Conservation (phyloP, 2,329 filamentous ascomycete genomes). For the Aspergillus ustus region DNA sequence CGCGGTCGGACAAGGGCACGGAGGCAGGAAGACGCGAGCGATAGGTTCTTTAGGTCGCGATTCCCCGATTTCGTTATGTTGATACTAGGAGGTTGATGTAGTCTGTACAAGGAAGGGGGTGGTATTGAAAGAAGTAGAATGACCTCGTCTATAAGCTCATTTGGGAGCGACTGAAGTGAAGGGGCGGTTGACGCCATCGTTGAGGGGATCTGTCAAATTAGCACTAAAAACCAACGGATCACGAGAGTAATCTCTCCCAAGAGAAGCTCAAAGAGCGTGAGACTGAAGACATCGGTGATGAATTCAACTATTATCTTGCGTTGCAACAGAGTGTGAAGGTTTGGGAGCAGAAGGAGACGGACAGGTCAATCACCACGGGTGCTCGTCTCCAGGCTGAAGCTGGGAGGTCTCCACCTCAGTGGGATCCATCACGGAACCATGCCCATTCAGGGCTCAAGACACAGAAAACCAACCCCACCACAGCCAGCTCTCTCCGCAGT, state of each 20-base stretch:
- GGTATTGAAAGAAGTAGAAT: constrained; percentile 58
- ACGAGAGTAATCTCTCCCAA: background rate
- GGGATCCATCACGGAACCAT: too few species aligned
- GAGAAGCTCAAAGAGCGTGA: background rate
- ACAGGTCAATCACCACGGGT: background rate
- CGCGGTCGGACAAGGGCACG: constrained; percentile 56
- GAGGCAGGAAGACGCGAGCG: constrained; percentile 60
- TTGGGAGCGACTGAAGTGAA: constrained; percentile 55
- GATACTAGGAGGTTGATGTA: constrained; percentile 57
- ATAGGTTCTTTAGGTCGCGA: constrained; percentile 59
- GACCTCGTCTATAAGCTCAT: constrained; percentile 64
- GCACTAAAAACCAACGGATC: constrained; percentile 20
- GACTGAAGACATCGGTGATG: background rate
- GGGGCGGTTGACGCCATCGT: constrained; percentile 26
- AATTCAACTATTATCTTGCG: background rate
- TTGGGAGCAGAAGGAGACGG: background rate
- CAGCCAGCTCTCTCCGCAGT: background rate
- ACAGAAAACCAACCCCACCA: background rate
- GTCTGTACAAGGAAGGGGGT: constrained; percentile 54
- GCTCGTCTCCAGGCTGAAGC: background rate
- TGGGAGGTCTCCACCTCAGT: background rate
- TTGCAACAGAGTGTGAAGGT: background rate
- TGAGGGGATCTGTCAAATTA: constrained; percentile 16
- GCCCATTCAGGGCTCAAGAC: background rate
- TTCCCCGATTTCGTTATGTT: constrained; percentile 45